Evolutionary conservation across 805 yeast genomes (phyloP).

Genomic region (Candida maesae): DNA sequence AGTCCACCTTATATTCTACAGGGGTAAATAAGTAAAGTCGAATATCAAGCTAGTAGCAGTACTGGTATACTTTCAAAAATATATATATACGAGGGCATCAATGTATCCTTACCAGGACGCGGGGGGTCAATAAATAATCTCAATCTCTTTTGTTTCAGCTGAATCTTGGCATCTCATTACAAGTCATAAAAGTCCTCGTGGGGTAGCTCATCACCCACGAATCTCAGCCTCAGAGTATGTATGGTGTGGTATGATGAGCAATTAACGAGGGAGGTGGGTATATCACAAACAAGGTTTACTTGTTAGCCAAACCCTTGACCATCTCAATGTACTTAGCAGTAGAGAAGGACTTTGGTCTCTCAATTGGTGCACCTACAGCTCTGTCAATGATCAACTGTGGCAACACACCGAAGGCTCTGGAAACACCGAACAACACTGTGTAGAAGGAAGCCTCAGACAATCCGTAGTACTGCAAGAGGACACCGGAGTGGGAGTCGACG

Average conservation of each 20-base stretch:
- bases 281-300: too few relatives aligned
- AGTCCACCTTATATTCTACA: too few relatives aligned
- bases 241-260: too few relatives aligned
- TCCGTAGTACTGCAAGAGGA: constrained; percentile 80
- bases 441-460: constrained; percentile 77
- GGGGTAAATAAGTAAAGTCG: too few relatives aligned
- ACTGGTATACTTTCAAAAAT: too few relatives aligned
- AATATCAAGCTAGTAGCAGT: too few relatives aligned
- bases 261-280: too few relatives aligned
- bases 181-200: constrained; percentile 9
- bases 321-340: constrained; percentile 88
- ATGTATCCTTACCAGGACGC: too few relatives aligned
- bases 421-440: constrained; percentile 83
- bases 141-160: not conserved
- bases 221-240: too few relatives aligned
- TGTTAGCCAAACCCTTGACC: constrained; percentile 44
- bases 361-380: constrained; percentile 77
- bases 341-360: constrained; percentile 91
- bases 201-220: too few relatives aligned
- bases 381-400: constrained; percentile 85
- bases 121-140: not conserved
- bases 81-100: too few relatives aligned
- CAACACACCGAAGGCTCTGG: constrained; percentile 82
- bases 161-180: constrained; percentile 7
- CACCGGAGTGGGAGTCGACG: constrained; percentile 87